Base-by-base conservation (phyloP, 257 asterid genomes). In the Ajuga chamaepitys region DNA sequence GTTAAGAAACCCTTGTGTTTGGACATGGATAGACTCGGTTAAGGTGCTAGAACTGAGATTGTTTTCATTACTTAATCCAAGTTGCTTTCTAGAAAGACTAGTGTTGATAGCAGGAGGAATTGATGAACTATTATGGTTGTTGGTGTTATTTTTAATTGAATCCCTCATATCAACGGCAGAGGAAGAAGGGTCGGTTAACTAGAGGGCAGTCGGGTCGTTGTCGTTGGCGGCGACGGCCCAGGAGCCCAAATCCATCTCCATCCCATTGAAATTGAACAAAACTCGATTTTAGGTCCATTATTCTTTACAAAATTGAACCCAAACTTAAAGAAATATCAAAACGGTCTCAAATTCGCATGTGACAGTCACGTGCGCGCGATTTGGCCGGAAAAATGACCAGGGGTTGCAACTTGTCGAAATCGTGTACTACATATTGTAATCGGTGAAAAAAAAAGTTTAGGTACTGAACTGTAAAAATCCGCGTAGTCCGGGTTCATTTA, bases 161-260 rank as follows among this genome's bases (percentile, higher is more conserved):
- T 76, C 86, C 66, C 78, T 80, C 34, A 58, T 45, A 48, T 67
- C 86, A 13, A 46, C 76, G n/a, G 21, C 57, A 7, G 85, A 20
- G 18, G 88, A 71, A 6, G 85, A 12, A 0, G 91, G 95, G 11
- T 89, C 91, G 10, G 84, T 79, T 7, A 88, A 73, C 94, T 89
- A 91, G 24, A 86, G 67, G 3, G 85, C 75, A 0, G 96, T 77
- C 1, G 96, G 93, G 30, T 84, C 95, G 22, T 26, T 76, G 6
- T 86, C 97, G 9, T 80, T 22, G 38, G 72, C 40, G 47, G 69
- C 68, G n/a, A n/a, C n/a, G 16, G 78, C 62, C 85, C 95, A 87
- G 1, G 85, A 74, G 17, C 84, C 86, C 37, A 88, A 73, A 7
- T 77, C 88, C 75, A 60, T 48, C 0, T 80, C 88, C 38, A 58